Evolutionary conservation across 768 basidiomycete species (phyloP), one percentile per base, ranked within the genome.

Genomic region (Trametes villosa): DNA sequence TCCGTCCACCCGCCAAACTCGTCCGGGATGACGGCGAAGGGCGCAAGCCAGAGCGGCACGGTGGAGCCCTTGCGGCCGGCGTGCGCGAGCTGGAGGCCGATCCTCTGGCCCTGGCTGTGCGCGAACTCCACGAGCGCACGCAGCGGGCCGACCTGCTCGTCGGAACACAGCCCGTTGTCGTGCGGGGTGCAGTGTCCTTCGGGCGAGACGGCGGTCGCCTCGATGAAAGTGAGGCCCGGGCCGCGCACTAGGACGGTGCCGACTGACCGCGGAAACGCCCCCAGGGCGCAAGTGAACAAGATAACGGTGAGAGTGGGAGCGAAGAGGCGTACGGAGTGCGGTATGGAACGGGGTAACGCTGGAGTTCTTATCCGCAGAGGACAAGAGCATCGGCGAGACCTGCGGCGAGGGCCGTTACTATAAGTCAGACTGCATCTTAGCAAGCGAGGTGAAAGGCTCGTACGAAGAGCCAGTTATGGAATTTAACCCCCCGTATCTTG

Each of bases 21-120:
- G 44, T 73, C 71, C 0, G 70, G 65, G 2, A 80, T 80, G 9
- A 66, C 50, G 27, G 13, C 31, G 24, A 87, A 83, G 63, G 82
- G 58, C 4, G 80, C 18, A 24, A 88, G 68, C 86, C 87, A 91
- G 0, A 87, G 85, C 0, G 84, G 79, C 13, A 81, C 70, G 0
- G 79, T 84, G 5, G 83, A 85, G 0, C 83, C 87, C 69, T 91
- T 92, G 18, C 89, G 78, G 0, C 91, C 90, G 0, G 88, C 87
- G 61, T 92, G 90, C 0, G 80, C 86, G 12, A 92, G 80, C 69
- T 92, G 91, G 52, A 92, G 85, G 5, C 78, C 90, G 13, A 91
- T 80, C 49, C 85, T 84, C 67, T 87, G 53, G n/a, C n/a, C n/a
- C n/a, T n/a, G n/a, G n/a, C n/a, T n/a, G n/a, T n/a, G n/a, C n/a